A percentile compares a stretch with the other conserved stretches of the same genome.
Evolutionary conservation across 2,329 filamentous ascomycete species (phyloP).

Genomic region (Phialophora expanda): DNA sequence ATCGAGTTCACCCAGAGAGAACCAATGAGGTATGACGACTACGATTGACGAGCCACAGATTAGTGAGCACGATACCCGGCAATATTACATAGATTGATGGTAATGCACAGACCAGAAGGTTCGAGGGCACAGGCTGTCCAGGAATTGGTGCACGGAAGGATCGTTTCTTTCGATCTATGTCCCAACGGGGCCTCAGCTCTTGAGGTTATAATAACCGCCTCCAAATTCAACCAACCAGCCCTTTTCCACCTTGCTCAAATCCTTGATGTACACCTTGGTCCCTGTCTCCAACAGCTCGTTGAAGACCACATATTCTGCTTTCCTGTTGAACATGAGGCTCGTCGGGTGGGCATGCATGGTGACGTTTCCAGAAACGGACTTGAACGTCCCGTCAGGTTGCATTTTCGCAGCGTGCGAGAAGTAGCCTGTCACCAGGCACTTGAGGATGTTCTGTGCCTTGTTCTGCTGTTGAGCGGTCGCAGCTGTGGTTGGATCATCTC

Average conservation of each 20-base stretch:
- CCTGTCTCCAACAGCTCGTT: constrained; percentile 90
- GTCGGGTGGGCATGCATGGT: constrained; percentile 86
- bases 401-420: constrained; percentile 93
- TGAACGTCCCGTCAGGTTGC: constrained; percentile 90
- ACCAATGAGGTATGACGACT: constrained; percentile 30
- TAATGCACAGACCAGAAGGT: neutral
- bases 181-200: constrained; percentile 5
- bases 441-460: constrained; percentile 74
- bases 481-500: constrained; percentile 61
- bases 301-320: constrained; percentile 95
- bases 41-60: constrained; percentile 31
- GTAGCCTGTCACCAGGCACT: constrained; percentile 86
- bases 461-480: constrained; percentile 49
- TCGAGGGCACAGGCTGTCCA: neutral
- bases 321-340: constrained; percentile 93
- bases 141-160: neutral
- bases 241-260: constrained; percentile 92
- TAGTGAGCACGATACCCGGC: constrained; percentile 15
- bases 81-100: neutral
- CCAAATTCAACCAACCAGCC: constrained; percentile 90
- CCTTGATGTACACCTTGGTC: constrained; percentile 85
- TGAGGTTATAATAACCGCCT: constrained; percentile 75
- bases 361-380: constrained; percentile 78
- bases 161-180: neutral
- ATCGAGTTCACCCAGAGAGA: constrained; percentile 42